phyloP scores from a whole-genome alignment of 208 protist genomes.

The Leishmania mexicana region DNA sequence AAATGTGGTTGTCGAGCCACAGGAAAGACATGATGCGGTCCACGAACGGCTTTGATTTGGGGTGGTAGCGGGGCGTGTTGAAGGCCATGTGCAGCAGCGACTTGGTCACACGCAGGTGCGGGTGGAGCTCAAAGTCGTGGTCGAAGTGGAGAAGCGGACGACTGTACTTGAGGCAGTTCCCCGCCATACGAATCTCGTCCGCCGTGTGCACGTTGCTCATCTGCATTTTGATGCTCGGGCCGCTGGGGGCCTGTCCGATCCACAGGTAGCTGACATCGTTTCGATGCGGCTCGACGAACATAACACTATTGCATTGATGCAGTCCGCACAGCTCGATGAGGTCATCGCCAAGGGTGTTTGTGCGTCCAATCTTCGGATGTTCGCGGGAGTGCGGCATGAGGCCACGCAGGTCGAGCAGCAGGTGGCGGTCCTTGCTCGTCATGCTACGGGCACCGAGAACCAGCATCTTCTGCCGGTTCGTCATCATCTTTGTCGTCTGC shows the following conservation, averaged over 20 bases:
- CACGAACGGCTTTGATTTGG: conserved; percentile 98
- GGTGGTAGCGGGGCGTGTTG: conserved; percentile 95
- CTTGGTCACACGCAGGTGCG: conserved; percentile 94
- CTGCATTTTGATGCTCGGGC: conserved; percentile 96
- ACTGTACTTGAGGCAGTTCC: conserved; percentile 98
- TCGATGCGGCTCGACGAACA: conserved; percentile 94
- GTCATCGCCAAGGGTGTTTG: conserved; percentile 63
- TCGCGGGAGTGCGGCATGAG: conserved; percentile 96
- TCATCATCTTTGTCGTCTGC: conserved; percentile 81
- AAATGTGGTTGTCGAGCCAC: conserved; percentile 96
- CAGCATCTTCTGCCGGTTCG: conserved; percentile 95
- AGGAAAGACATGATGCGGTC: conserved; percentile 98
- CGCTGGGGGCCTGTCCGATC: conserved; percentile 91
- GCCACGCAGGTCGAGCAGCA: conserved; percentile 91
- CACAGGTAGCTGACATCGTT: conserved; percentile 94
- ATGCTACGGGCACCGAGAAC: conserved; percentile 92
- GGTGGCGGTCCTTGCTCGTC: conserved; percentile 91
- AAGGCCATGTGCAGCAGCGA: conserved; percentile 97
- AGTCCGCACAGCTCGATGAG: conserved; percentile 92
- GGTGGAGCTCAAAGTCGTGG: conserved; percentile 92
- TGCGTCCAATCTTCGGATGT: conserved; percentile 90
- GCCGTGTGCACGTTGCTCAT: conserved; percentile 97
- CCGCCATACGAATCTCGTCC: conserved; percentile 97
- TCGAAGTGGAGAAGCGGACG: conserved; percentile 98
- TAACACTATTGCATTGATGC: conserved; percentile 93